phyloP scores from a whole-genome alignment of 805 yeast genomes.

The Metschnikowia continentalis region DNA sequence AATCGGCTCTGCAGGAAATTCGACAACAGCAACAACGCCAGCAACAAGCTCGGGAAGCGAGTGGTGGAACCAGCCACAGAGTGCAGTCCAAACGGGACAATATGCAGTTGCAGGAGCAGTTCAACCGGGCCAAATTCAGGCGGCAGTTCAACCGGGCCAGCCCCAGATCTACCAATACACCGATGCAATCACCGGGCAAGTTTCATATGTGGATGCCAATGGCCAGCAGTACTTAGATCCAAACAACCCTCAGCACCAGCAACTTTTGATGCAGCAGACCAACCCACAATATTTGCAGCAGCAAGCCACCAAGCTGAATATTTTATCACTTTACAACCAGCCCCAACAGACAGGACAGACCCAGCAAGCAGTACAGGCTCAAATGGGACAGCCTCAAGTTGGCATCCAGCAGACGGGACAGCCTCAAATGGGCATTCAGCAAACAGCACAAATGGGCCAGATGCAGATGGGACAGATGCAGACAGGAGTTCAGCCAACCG shows the following conservation, averaged over 20 bases:
- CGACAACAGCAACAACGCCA: slow-evolving; percentile 5
- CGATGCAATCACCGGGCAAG: slow-evolving; percentile 67
- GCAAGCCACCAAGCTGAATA: slow-evolving; percentile 36
- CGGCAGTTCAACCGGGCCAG: slow-evolving; percentile 22
- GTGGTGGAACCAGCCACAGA: slow-evolving; percentile 28
- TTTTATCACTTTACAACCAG: slow-evolving; percentile 34
- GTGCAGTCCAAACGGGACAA: not conserved
- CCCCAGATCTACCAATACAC: slow-evolving; percentile 62
- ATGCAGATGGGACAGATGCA: not conserved
- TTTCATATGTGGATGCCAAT: slow-evolving; percentile 62
- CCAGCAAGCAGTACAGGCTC: slow-evolving; percentile 7
- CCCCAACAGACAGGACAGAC: slow-evolving; percentile 18
- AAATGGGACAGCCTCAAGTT: not conserved
- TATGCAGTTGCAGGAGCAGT: slow-evolving; percentile 1
- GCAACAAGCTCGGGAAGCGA: slow-evolving; percentile 24
- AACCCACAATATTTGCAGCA: slow-evolving; percentile 24
- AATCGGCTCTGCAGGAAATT: not conserved
- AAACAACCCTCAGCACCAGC: slow-evolving; percentile 27
- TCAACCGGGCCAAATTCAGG: not conserved
- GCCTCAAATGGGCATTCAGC: not conserved
- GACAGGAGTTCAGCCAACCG: too few species aligned
- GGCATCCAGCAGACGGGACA: not conserved
- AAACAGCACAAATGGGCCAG: not conserved
- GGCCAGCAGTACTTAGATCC: slow-evolving; percentile 49
- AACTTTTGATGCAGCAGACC: slow-evolving; percentile 30